Evolutionary conservation across 2,329 filamentous ascomycete genomes (phyloP).

Genomic region (Exophiala calicioides): DNA sequence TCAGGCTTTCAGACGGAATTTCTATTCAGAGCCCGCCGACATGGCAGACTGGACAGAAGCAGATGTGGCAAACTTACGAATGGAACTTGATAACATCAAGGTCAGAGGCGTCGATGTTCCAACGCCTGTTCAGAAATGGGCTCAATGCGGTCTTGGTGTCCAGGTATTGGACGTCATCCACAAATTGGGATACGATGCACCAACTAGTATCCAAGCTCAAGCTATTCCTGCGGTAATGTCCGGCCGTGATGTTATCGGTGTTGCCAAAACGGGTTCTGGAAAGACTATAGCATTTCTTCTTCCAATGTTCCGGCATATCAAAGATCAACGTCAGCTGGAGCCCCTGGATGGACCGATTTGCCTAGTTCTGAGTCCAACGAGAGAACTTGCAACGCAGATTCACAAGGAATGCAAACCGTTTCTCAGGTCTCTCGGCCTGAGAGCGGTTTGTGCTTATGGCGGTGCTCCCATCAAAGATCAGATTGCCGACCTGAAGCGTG

Average conservation of each 20-base stretch:
- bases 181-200: slow-evolving; percentile 78
- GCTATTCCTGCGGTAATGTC: slow-evolving; percentile 95
- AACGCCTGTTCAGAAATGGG: slow-evolving; percentile 94
- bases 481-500: slow-evolving; percentile 93
- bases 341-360: slow-evolving; percentile 84
- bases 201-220: slow-evolving; percentile 93
- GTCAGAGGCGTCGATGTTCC: slow-evolving; percentile 85
- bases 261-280: slow-evolving; percentile 95
- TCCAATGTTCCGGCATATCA: slow-evolving; percentile 97
- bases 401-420: slow-evolving; percentile 94
- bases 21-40: slow-evolving; percentile 89
- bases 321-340: slow-evolving; percentile 81
- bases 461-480: slow-evolving; percentile 96
- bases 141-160: slow-evolving; percentile 85
- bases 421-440: slow-evolving; percentile 78
- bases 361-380: slow-evolving; percentile 88
- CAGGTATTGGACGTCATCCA: slow-evolving; percentile 85
- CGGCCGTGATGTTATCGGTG: slow-evolving; percentile 89
- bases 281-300: slow-evolving; percentile 95
- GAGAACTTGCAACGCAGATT: slow-evolving; percentile 91
- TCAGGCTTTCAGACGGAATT: slow-evolving; percentile 85
- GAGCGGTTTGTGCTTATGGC: slow-evolving; percentile 89
- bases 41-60: slow-evolving; percentile 79
- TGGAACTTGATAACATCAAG: slow-evolving; percentile 94
- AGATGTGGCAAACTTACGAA: slow-evolving; percentile 75